Evolutionary conservation across 208 protist species (phyloP).

Genomic region (Acanthamoeba triangularis): DNA sequence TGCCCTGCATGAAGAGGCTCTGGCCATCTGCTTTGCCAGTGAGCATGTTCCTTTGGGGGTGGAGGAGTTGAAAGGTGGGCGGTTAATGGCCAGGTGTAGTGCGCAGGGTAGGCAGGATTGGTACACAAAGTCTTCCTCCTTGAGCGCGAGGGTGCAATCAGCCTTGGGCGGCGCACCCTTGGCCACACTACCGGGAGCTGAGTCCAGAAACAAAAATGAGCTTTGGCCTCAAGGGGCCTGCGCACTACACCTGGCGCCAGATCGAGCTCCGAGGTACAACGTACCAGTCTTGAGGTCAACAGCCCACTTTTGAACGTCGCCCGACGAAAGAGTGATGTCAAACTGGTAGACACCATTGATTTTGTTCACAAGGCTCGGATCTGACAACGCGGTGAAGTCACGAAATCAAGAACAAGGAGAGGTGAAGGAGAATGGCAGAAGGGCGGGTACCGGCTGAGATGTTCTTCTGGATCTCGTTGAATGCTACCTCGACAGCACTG

Average conservation of each 20-base stretch:
- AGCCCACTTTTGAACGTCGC: constrained; percentile 74
- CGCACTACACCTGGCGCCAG: no score
- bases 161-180: constrained; percentile 73
- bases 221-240: no score
- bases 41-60: constrained; percentile 75
- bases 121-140: constrained; percentile 79
- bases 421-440: no score
- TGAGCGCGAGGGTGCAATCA: constrained; percentile 82
- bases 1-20: constrained; percentile 80
- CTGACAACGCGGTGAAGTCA: neutral
- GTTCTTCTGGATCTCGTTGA: constrained; percentile 62
- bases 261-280: neutral
- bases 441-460: neutral
- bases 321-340: constrained; percentile 36
- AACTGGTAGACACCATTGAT: constrained; percentile 83
- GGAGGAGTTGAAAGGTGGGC: neutral
- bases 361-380: constrained; percentile 79
- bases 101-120: no score
- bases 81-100: no score
- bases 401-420: no score
- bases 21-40: constrained; percentile 82
- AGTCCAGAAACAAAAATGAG: constrained; percentile 63
- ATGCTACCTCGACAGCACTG: neutral
- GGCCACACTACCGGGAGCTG: constrained; percentile 46
- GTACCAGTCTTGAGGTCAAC: constrained; percentile 83